phyloP scores from a whole-genome alignment of 306 rosid species.

The Cucurbita pepo region DNA sequence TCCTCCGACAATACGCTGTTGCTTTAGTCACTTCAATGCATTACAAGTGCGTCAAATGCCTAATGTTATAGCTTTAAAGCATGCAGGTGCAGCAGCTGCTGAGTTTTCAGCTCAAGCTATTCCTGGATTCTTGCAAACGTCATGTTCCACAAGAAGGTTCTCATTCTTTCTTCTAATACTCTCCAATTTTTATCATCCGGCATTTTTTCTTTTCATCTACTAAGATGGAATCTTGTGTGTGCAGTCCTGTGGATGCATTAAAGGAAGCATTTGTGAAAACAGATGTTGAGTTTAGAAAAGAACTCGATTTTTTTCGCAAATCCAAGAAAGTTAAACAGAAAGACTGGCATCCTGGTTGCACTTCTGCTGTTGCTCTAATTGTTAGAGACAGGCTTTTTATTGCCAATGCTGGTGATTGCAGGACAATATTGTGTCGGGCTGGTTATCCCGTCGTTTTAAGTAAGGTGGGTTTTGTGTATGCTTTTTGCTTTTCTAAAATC shows the following conservation, averaged over 20 bases:
- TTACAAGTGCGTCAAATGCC: neutral
- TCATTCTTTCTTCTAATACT: neutral
- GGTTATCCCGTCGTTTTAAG: conserved; percentile 63
- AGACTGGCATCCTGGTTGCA: conserved; percentile 94
- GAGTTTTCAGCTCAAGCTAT: conserved; percentile 72
- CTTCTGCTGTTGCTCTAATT: conserved; percentile 59
- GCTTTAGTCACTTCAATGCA: neutral
- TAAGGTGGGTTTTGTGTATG: conserved; percentile 34
- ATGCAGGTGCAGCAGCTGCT: conserved; percentile 87
- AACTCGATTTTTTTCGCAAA: conserved; percentile 47
- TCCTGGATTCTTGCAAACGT: conserved; percentile 53
- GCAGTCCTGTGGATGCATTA: conserved; percentile 65
- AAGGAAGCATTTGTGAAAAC: conserved; percentile 58
- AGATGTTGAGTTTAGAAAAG: conserved; percentile 66
- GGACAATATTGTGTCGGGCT: conserved; percentile 66
- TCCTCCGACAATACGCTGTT: no score
- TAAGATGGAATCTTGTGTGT: neutral
- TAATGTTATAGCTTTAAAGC: conserved; percentile 1
- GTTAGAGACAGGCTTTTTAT: conserved; percentile 60
- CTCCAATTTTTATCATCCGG: conserved; percentile 4
- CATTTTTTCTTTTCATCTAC: neutral
- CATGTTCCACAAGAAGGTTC: conserved; percentile 32
- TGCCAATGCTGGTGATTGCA: conserved; percentile 85
- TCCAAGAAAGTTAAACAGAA: conserved; percentile 55
- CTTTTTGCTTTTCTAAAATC: neutral